Conservation (phyloP, 78 protist genomes). For the Dictyostelium intermedium region DNA sequence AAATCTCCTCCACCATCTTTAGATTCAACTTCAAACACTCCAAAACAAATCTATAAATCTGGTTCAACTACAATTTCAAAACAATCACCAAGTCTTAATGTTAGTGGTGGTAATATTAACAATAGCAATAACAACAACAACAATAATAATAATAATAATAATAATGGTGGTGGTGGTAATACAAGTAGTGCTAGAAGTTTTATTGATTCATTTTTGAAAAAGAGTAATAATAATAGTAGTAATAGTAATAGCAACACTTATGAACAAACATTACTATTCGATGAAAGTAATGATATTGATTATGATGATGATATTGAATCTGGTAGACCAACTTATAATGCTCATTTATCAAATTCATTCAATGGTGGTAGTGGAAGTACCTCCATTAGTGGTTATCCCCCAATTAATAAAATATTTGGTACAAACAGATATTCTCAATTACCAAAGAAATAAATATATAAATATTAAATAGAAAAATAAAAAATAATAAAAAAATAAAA, state of each 20-base stretch:
- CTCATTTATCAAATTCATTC: background rate
- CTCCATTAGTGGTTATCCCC: background rate
- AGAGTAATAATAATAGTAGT: background rate
- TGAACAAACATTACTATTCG: background rate
- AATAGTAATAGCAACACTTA: background rate
- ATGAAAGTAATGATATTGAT: background rate
- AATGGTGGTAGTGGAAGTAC: background rate
- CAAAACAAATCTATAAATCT: conserved; percentile 2
- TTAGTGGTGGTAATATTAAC: background rate
- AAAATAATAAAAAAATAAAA: background rate
- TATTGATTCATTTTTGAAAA: background rate
- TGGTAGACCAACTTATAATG: background rate
- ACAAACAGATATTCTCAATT: background rate
- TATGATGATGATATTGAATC: background rate
- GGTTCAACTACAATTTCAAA: conserved; percentile 7
- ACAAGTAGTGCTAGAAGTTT: background rate
- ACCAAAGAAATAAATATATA: background rate
- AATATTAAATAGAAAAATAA: background rate
- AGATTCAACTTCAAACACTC: background rate
- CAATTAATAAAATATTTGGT: background rate
- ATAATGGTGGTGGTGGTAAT: background rate
- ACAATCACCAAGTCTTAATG: background rate
- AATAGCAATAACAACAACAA: background rate
- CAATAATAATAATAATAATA: too few relatives aligned
- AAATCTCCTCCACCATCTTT: background rate